Percentiles rank a stretch among this genome's conserved stretches.
Evolutionary conservation across 345 rosid species (phyloP).

Genomic region (Punica granatum): DNA sequence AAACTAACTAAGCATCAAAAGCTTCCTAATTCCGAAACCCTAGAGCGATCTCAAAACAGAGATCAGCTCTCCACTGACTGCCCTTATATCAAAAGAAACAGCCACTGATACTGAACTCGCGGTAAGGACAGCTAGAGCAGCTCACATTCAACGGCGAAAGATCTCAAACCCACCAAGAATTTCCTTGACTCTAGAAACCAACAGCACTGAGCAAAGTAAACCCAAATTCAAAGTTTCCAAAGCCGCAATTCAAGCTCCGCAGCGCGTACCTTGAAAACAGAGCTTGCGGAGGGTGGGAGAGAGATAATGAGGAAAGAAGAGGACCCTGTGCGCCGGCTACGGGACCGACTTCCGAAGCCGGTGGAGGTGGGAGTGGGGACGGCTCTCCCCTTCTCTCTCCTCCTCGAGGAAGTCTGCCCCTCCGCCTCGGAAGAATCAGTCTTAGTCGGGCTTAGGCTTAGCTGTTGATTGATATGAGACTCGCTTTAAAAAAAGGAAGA

Average conservation of each 20-base stretch:
- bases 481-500: too few species aligned
- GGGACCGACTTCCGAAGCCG: neutral
- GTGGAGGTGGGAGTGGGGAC: neutral
- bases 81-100: neutral
- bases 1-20: conserved; percentile 7
- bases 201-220: neutral
- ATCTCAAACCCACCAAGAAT: neutral
- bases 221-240: neutral
- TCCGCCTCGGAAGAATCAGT: neutral
- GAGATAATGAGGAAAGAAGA: conserved; percentile 5
- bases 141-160: neutral
- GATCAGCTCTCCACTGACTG: neutral
- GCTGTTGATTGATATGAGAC: neutral
- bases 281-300: conserved; percentile 7
- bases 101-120: neutral
- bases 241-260: neutral
- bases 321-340: neutral
- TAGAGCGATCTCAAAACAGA: neutral
- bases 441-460: neutral
- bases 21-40: conserved; percentile 1
- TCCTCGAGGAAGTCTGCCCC: neutral
- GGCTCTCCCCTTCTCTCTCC: neutral
- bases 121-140: neutral
- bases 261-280: neutral
- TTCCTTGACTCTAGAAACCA: neutral